Conservation (phyloP, 139 green algal species). For the Spirogloea muscicola region DNA sequence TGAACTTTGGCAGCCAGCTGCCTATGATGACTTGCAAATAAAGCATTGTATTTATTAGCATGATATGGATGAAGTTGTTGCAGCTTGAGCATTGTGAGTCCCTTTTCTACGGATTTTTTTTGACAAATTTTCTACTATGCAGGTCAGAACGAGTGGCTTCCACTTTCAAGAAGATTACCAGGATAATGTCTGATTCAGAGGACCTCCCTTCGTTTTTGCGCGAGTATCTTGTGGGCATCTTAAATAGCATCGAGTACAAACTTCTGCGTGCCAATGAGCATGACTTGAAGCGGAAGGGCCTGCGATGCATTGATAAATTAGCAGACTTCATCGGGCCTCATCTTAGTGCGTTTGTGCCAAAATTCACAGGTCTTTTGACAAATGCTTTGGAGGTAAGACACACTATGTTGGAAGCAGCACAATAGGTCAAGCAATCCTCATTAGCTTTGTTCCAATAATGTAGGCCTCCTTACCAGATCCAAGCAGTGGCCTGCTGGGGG, state of each 20-base stretch:
- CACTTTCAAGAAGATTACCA: conserved; percentile 29
- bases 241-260: conserved; percentile 28
- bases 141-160: conserved; percentile 14
- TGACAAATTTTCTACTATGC: no score
- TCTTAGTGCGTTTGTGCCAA: conserved; percentile 34
- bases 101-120: neutral
- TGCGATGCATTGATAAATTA: conserved; percentile 23
- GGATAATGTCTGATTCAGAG: conserved; percentile 18
- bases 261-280: conserved; percentile 9
- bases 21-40: neutral
- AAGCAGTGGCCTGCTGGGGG: no score
- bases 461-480: no score
- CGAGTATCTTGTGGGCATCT: conserved; percentile 20
- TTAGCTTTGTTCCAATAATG: no score
- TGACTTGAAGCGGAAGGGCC: conserved; percentile 3
- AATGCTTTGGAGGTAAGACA: conserved; percentile 27
- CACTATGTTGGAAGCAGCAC: no score
- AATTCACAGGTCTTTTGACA: conserved; percentile 39
- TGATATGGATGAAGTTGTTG: neutral
- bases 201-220: conserved; percentile 33
- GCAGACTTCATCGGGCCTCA: conserved; percentile 21
- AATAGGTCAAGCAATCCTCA: no score
- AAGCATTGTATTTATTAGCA: neutral
- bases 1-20: neutral
- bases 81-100: neutral